A percentile compares a stretch with the other conserved stretches of the same genome.
These are phyloP conservation scores for Forsythia viridissima DNA, from an alignment of 257 asterid genomes.

Conservation along the genomic window DNA sequence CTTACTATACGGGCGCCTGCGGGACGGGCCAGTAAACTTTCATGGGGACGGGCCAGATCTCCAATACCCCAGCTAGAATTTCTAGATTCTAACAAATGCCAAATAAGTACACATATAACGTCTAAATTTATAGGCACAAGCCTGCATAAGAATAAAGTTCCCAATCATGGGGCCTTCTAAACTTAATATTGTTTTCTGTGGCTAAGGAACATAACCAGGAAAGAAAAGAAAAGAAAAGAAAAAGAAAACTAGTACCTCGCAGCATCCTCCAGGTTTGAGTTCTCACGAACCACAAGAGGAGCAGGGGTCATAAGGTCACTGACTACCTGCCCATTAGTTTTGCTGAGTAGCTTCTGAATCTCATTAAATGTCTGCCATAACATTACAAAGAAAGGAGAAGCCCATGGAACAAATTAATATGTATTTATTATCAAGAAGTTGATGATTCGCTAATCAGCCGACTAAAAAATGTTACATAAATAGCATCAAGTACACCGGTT, in stretches of 20 bases:
- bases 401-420: neutral
- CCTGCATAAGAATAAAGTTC: constrained; percentile 13
- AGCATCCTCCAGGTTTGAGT: constrained; percentile 85
- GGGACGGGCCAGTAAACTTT: neutral
- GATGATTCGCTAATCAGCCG: no score
- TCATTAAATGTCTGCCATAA: constrained; percentile 71
- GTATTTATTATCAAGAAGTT: no score
- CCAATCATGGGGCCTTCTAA: constrained; percentile 16
- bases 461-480: no score
- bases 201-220: no score
- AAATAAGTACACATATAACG: constrained; percentile 6
- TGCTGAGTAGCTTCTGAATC: constrained; percentile 73
- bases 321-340: constrained; percentile 83
- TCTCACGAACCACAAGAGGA: constrained; percentile 74
- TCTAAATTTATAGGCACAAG: constrained; percentile 35
- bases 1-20: neutral
- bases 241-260: constrained; percentile 55
- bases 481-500: no score
- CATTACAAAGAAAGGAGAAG: neutral
- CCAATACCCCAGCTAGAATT: constrained; percentile 21
- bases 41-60: neutral
- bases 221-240: neutral
- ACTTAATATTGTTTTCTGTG: no score
- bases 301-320: constrained; percentile 85
- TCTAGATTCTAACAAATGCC: constrained; percentile 22